phyloP scores from a whole-genome alignment of 2,329 filamentous ascomycete species.

The Aspergillus transmontanensis region DNA sequence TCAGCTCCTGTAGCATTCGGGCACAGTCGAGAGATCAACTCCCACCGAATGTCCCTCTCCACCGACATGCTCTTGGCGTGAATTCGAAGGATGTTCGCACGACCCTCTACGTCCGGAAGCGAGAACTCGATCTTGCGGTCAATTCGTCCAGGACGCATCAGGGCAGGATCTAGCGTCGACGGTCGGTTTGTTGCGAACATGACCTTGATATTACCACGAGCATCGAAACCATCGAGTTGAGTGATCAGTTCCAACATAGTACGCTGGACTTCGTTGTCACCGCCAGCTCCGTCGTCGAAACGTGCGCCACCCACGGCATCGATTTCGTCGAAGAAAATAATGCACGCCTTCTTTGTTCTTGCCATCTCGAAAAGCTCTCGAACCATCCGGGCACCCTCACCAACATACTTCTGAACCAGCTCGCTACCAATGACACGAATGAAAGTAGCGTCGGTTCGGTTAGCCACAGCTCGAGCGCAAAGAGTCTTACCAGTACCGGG shows the following conservation, averaged over 20 bases:
- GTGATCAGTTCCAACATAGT: constrained; percentile 98
- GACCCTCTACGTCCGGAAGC: constrained; percentile 92
- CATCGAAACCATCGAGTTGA: constrained; percentile 94
- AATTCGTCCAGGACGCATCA: constrained; percentile 96
- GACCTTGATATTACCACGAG: constrained; percentile 97
- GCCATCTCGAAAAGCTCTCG: constrained; percentile 99
- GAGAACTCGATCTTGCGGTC: constrained; percentile 99
- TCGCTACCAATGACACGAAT: constrained; percentile 98
- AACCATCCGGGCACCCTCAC: constrained; percentile 97
- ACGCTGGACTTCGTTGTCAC: constrained; percentile 96
- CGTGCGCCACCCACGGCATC: constrained; percentile 94
- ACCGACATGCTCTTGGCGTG: constrained; percentile 99
- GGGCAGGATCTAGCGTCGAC: constrained; percentile 90
- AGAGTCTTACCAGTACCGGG: constrained; percentile 99
- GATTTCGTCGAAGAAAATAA: constrained; percentile 99
- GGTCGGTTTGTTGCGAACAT: constrained; percentile 99
- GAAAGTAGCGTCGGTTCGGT: constrained; percentile 96
- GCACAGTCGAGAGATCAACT: constrained; percentile 94
- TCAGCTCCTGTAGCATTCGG: constrained; percentile 97
- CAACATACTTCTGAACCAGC: constrained; percentile 97
- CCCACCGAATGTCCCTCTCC: constrained; percentile 97
- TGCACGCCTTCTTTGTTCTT: constrained; percentile 98
- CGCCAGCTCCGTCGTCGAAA: constrained; percentile 94
- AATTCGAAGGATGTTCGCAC: constrained; percentile 95
- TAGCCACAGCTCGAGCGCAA: constrained; percentile 94